Conservation (phyloP, 2,329 filamentous ascomycete genomes). For the Pyricularia pennisetigena region DNA sequence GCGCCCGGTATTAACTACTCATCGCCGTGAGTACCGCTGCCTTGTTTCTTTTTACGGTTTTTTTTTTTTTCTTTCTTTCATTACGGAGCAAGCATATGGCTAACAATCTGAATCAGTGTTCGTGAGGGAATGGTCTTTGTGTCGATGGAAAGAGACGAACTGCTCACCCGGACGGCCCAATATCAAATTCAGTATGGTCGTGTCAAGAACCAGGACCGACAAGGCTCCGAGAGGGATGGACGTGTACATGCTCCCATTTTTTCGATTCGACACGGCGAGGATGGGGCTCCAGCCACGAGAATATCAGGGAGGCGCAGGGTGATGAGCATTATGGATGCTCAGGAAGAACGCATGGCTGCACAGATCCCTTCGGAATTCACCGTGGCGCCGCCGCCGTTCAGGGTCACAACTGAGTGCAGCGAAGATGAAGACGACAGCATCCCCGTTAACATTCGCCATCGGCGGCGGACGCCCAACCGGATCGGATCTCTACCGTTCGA, state of each 20-base stretch:
- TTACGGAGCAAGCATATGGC: neutral
- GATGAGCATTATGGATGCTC: constrained; percentile 1
- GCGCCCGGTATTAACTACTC: constrained; percentile 75
- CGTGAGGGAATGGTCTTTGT: constrained; percentile 91
- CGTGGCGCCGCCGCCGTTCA: constrained; percentile 35
- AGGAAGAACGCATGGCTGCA: constrained; percentile 28
- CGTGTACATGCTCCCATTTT: constrained; percentile 26
- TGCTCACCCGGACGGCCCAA: constrained; percentile 60
- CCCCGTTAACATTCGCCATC: constrained; percentile 3
- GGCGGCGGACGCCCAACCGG: constrained; percentile 36
- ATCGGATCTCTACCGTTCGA: constrained; percentile 48
- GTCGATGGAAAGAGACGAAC: constrained; percentile 71
- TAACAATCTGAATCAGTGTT: constrained; percentile 41
- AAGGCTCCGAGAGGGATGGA: constrained; percentile 10
- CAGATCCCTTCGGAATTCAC: constrained; percentile 49
- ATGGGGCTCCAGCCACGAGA: constrained; percentile 36
- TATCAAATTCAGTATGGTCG: constrained; percentile 62
- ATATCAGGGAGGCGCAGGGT: constrained; percentile 23
- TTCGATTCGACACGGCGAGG: constrained; percentile 42
- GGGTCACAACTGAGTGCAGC: constrained; percentile 49
- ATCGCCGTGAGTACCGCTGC: constrained; percentile 57
- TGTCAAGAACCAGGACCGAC: constrained; percentile 14
- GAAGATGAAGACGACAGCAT: constrained; percentile 35
- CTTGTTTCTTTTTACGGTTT: neutral
- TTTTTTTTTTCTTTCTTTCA: too few species aligned